These are phyloP conservation scores for Plasmodium ovale DNA, from an alignment of 169 alveolate genomes.

Conservation along the genomic window DNA sequence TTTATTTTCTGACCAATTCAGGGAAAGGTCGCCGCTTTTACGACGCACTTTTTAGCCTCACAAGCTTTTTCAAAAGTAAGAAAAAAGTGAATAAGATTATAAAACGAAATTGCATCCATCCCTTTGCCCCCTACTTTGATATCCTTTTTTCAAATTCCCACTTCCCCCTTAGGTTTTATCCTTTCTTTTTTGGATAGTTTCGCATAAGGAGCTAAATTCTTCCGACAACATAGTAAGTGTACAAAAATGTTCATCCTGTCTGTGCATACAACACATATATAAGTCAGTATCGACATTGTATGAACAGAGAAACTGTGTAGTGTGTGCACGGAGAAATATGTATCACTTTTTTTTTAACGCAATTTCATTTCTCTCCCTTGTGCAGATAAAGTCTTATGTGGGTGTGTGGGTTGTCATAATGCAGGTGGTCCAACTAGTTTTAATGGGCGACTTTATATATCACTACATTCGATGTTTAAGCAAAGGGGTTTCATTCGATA, in stretches of 20 bases:
- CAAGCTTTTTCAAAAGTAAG: slow-evolving; percentile 90
- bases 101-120: background rate
- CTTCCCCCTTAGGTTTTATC: slow-evolving; percentile 83
- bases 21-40: slow-evolving; percentile 92
- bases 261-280: background rate
- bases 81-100: background rate
- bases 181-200: slow-evolving; percentile 93
- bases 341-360: slow-evolving; percentile 3
- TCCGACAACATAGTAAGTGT: slow-evolving; percentile 78
- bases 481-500: slow-evolving; percentile 89
- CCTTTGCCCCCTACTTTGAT: background rate
- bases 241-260: background rate
- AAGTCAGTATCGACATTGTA: background rate
- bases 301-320: background rate
- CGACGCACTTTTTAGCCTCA: slow-evolving; percentile 95
- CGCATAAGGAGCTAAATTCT: slow-evolving; percentile 91
- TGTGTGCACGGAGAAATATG: background rate
- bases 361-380: slow-evolving; percentile 17
- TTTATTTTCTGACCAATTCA: slow-evolving; percentile 52
- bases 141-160: background rate
- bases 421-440: slow-evolving; percentile 89
- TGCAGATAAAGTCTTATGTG: slow-evolving; percentile 88
- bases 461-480: slow-evolving; percentile 91
- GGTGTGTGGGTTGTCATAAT: slow-evolving; percentile 92
- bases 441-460: slow-evolving; percentile 92